Percentiles rank a stretch among this genome's conserved stretches.
These are phyloP conservation scores for Theileria parva DNA, from an alignment of 169 alveolate species.

Conservation along the genomic window DNA sequence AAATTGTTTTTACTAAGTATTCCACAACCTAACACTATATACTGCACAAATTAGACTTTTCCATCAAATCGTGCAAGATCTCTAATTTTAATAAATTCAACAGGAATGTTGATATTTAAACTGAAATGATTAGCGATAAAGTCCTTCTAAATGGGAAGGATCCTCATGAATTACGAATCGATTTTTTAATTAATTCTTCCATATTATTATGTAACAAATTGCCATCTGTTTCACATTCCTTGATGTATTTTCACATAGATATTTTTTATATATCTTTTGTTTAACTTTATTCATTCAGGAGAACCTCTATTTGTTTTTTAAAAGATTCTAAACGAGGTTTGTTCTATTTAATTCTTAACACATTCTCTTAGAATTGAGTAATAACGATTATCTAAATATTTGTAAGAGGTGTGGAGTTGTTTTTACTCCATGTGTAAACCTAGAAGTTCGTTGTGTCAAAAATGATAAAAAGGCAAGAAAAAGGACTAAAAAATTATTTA, in stretches of 20 bases:
- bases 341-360: not conserved
- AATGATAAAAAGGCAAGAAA: conserved; percentile 16
- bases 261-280: conserved; percentile 12
- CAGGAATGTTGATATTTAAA: not conserved
- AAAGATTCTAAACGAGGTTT: conserved; percentile 15
- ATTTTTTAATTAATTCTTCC: conserved; percentile 44
- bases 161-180: conserved; percentile 27
- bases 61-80: not conserved
- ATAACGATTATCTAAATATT: conserved; percentile 3
- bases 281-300: conserved; percentile 10
- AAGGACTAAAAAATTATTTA: conserved; percentile 18
- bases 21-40: not conserved
- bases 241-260: conserved; percentile 26
- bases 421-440: conserved; percentile 27
- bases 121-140: not conserved
- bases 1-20: too few species aligned
- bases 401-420: conserved; percentile 57
- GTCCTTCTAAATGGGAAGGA: not conserved
- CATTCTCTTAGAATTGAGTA: not conserved
- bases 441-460: conserved; percentile 32
- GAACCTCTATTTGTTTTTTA: conserved; percentile 15
- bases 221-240: conserved; percentile 49
- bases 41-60: not conserved
- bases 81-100: not conserved
- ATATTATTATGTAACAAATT: conserved; percentile 7